These are phyloP conservation scores for Lachnellula willkommii DNA, from an alignment of 2,329 filamentous ascomycete species.

Conservation along the genomic window DNA sequence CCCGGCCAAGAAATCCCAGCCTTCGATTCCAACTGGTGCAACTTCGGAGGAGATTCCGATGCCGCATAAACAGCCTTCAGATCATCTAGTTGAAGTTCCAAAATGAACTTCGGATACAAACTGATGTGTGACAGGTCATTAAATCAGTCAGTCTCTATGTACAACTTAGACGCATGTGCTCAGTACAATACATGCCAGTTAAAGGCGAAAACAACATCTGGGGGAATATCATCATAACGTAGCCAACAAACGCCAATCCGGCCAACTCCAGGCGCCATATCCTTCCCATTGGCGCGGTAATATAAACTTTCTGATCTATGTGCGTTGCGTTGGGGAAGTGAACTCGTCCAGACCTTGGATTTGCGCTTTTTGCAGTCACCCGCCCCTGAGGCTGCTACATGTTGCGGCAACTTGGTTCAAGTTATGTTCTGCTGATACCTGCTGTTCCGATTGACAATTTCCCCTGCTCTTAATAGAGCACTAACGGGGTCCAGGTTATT, in stretches of 20 bases:
- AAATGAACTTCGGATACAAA: not conserved
- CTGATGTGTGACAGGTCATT: not conserved
- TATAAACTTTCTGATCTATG: not conserved
- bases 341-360: not conserved
- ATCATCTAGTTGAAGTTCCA: too few relatives aligned
- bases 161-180: not conserved
- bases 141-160: not conserved
- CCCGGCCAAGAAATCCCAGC: too few relatives aligned
- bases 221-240: slow-evolving; percentile 11
- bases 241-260: not conserved
- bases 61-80: too few relatives aligned
- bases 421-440: slow-evolving; percentile 8
- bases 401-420: not conserved
- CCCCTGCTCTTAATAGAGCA: slow-evolving; percentile 52
- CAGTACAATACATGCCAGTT: not conserved
- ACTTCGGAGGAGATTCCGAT: too few relatives aligned
- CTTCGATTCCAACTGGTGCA: too few relatives aligned
- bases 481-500: slow-evolving; percentile 51
- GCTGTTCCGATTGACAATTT: slow-evolving; percentile 48
- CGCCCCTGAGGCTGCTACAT: too few relatives aligned
- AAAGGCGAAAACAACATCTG: not conserved
- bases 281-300: not conserved
- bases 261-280: slow-evolving; percentile 15
- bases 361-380: not conserved
- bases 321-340: not conserved